Base-by-base conservation (phyloP, 345 rosid genomes). In the Psidium friedrichsthalianum region DNA sequence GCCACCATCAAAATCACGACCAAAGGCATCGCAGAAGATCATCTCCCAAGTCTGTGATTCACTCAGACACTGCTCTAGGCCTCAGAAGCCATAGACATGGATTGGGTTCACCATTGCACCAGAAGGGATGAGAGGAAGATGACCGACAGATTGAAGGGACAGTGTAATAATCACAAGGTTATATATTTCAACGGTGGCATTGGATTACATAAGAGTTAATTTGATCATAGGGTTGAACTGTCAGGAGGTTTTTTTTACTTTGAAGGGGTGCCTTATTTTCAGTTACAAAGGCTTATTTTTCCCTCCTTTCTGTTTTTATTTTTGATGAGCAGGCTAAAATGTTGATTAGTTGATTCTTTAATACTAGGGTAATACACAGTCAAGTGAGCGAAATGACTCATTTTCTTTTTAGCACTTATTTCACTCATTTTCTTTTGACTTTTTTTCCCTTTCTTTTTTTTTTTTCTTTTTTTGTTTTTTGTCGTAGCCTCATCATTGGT, bases 21-120 rank as follows among this genome's bases (percentile, higher is more conserved):
- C 85, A 58, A 59, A 90, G 87, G 42, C 90, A 84, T 57, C 88
- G 74, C 1, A 58, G 22, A 14, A 92, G 88, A 27, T 87, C 94
- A 3, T 90, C 89, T 36, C 80, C 80, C 80, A 69, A 69, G 47
- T 69, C 80, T 10, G 80, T 36, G 80, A 69, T 69, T 69, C 80
- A 69, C 3, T 69, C 80, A 18, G 80, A 69, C 80, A 36, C 80
- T 36, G 80, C 47, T 69, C 10, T 69, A 24, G 80, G 47, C 36
- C 13, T 18, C 44, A 82, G 61, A 32, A 59, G 84, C 61, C 87
- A 22, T 20, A 86, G 57, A 32, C 53, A 52, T 61, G 85, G 24
- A 36, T 59, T 51, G 84, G 80, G 25, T 57, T 80, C 87, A 13
- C 86, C 83, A 1, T 53, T 52, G 36, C 86, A 53, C 47, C 51